Evolutionary conservation across 2,329 filamentous ascomycete genomes (phyloP).

Genomic region (Venturia effusa): DNA sequence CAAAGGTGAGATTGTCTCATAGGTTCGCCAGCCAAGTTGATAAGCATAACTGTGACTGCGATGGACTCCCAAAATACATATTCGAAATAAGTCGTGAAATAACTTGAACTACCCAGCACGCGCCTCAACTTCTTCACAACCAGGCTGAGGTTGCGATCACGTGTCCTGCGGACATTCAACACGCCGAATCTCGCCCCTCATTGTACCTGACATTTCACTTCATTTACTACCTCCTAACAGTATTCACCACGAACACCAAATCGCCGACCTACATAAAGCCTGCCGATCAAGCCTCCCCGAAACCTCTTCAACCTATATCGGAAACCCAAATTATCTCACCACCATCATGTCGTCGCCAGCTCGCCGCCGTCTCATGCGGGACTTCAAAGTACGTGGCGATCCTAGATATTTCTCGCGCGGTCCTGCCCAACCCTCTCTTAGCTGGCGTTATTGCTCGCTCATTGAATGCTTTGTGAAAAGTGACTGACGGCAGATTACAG

Average conservation of each 20-base stretch:
- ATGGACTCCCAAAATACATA: too few relatives aligned
- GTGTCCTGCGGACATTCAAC: not conserved
- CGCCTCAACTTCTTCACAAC: not conserved
- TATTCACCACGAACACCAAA: not conserved
- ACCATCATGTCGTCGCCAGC: slow-evolving; percentile 77
- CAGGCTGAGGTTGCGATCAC: not conserved
- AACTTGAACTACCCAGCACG: too few relatives aligned
- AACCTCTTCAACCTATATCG: not conserved
- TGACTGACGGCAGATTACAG: slow-evolving; percentile 34
- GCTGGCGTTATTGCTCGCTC: not conserved
- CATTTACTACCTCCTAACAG: not conserved
- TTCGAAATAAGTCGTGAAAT: too few relatives aligned
- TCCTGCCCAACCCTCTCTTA: not conserved
- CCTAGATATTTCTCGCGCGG: not conserved
- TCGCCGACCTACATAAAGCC: not conserved
- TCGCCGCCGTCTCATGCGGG: slow-evolving; percentile 92
- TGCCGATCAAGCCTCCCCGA: not conserved
- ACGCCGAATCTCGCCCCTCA: not conserved
- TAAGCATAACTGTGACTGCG: too few relatives aligned
- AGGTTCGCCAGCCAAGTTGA: too few relatives aligned
- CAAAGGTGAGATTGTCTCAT: too few relatives aligned
- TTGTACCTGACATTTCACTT: not conserved
- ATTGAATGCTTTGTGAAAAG: not conserved
- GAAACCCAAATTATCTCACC: not conserved
- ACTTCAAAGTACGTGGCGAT: slow-evolving; percentile 72